Percentiles rank a stretch among this genome's conserved stretches.
Evolutionary conservation across 2,329 filamentous ascomycete species (phyloP).

Genomic region (Talaromyces sp.): DNA sequence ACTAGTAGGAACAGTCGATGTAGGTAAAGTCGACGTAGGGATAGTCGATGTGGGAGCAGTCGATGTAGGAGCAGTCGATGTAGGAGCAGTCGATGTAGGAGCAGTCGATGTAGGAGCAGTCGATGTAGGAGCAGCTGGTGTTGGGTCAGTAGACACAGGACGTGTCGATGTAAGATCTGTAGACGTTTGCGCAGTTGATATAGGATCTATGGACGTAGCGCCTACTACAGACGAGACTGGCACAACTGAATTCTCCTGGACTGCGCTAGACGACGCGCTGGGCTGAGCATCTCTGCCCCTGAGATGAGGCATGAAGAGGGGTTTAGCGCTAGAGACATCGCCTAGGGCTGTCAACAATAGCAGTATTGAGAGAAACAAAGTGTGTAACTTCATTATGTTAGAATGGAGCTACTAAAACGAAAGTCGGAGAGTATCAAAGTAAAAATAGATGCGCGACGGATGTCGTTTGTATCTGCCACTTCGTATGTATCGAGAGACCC

Average conservation of each 20-base stretch:
- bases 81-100: too few species aligned
- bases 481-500: not conserved
- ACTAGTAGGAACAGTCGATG: not conserved
- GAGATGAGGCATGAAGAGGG: not conserved
- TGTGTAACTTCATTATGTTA: not conserved
- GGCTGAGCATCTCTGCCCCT: not conserved
- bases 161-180: not conserved
- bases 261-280: not conserved
- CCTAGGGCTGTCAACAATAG: not conserved
- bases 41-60: not conserved
- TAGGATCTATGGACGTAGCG: not conserved
- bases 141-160: not conserved
- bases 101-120: not conserved
- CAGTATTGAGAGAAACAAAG: not conserved
- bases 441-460: not conserved
- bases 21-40: not conserved
- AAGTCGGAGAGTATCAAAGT: not conserved
- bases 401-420: not conserved
- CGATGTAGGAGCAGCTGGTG: not conserved
- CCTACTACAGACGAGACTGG: not conserved
- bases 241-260: not conserved
- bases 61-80: not conserved
- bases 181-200: not conserved
- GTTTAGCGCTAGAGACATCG: not conserved
- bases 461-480: not conserved